Conservation (phyloP, 1,284 basidiomycete genomes). For the Agaricales sp. region DNA sequence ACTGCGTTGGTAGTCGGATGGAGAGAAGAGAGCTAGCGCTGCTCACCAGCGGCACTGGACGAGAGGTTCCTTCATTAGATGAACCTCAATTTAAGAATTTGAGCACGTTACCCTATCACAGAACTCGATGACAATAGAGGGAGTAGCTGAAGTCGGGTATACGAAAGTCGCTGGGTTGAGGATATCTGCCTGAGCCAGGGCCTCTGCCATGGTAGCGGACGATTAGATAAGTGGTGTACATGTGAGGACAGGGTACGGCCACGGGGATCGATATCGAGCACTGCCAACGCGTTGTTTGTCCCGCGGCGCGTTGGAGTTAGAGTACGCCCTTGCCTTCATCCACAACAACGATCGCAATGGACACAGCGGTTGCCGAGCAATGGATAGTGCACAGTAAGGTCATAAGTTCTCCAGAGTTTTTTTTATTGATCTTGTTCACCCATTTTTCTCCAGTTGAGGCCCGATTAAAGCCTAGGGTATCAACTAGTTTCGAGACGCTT, state of each 20-base stretch:
- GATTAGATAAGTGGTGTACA: not conserved
- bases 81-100: constrained; percentile 9
- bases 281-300: constrained; percentile 34
- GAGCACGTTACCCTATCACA: constrained; percentile 78
- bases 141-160: constrained; percentile 37
- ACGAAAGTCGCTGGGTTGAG: constrained; percentile 49
- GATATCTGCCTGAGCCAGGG: constrained; percentile 8
- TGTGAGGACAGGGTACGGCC: constrained; percentile 2
- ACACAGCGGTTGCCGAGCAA: constrained; percentile 9
- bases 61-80: too few species aligned
- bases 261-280: constrained; percentile 12
- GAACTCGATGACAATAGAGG: constrained; percentile 67
- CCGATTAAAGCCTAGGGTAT: constrained; percentile 54
- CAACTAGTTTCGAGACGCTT: constrained; percentile 65
- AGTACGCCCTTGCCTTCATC: constrained; percentile 13
- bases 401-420: too few species aligned
- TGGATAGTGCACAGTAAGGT: too few species aligned
- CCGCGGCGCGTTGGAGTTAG: constrained; percentile 1
- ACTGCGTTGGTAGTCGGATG: constrained; percentile 1
- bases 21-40: too few species aligned
- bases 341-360: constrained; percentile 11
- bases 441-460: constrained; percentile 62
- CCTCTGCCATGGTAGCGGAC: constrained; percentile 6
- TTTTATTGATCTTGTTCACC: too few species aligned
- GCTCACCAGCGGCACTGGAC: constrained; percentile 63